phyloP scores from a whole-genome alignment of 306 rosid genomes.

The Inga oerstediana region DNA sequence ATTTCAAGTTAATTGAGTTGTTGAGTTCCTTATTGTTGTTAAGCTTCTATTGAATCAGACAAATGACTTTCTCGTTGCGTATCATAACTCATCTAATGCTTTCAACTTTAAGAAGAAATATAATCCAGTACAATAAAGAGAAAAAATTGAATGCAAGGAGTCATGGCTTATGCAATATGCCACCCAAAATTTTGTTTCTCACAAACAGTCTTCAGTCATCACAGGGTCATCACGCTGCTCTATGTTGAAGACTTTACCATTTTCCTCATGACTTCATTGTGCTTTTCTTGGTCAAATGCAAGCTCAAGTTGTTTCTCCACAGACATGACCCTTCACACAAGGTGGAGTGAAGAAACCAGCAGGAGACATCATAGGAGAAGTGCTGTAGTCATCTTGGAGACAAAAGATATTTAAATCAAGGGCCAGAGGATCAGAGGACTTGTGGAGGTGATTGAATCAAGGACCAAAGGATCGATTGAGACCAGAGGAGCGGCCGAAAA shows the following conservation, averaged over 20 bases:
- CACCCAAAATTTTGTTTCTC: conserved; percentile 51
- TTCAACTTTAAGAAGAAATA: conserved; percentile 24
- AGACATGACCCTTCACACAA: conserved; percentile 62
- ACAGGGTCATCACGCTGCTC: conserved; percentile 22
- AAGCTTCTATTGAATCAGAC: conserved; percentile 19
- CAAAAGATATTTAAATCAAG: conserved; percentile 17
- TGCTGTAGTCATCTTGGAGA: conserved; percentile 50
- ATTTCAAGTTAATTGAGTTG: conserved; percentile 1
- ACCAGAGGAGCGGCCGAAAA: too few relatives aligned
- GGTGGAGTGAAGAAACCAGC: conserved; percentile 79
- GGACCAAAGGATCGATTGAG: too few relatives aligned
- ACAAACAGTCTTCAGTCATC: conserved; percentile 49
- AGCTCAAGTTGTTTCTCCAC: conserved; percentile 92
- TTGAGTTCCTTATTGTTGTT: conserved; percentile 19
- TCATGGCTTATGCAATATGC: conserved; percentile 57
- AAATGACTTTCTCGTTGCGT: neutral
- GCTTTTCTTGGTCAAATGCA: conserved; percentile 68
- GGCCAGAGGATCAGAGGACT: too few relatives aligned
- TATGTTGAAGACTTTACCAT: conserved; percentile 45
- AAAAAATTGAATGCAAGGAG: conserved; percentile 33
- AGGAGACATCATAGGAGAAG: conserved; percentile 56
- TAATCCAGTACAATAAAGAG: conserved; percentile 1
- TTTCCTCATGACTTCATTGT: conserved; percentile 31
- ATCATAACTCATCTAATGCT: neutral
- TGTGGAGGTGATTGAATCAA: too few relatives aligned